A percentile compares a stretch with the other conserved stretches of the same genome.
Conservation (phyloP, 2,329 filamentous ascomycete species). For the Parastagonospora avenae region DNA sequence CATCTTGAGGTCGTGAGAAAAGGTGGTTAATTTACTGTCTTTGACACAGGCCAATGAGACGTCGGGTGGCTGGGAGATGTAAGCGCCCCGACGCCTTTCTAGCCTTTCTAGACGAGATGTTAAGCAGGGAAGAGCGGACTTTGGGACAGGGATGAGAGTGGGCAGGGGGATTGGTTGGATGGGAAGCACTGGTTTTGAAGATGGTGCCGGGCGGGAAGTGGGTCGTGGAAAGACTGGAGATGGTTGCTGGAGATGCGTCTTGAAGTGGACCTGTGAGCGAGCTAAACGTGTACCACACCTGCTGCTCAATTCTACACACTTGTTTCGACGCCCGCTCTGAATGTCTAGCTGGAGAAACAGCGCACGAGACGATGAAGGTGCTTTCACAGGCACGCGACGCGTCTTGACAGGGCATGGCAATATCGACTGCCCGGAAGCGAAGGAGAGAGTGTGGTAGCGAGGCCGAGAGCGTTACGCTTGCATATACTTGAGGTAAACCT, state of each 20-base stretch:
- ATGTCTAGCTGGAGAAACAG: not conserved
- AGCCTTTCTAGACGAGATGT: no score
- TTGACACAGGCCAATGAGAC: not conserved
- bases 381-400: no score
- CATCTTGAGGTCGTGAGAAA: not conserved
- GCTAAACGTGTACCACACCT: constrained; percentile 1
- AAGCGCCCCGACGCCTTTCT: not conserved
- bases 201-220: not conserved
- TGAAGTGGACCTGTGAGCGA: not conserved
- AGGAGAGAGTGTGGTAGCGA: no score
- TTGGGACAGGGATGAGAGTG: not conserved
- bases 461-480: no score
- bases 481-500: no score
- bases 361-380: not conserved
- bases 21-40: constrained; percentile 15
- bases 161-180: constrained; percentile 2
- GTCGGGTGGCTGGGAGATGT: not conserved
- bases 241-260: no score
- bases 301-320: not conserved
- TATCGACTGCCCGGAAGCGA: no score
- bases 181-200: constrained; percentile 1
- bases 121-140: not conserved
- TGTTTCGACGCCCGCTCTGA: not conserved
- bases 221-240: no score
- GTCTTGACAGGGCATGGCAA: no score